Conservation (phyloP, 2,329 filamentous ascomycete species). For the Fonsecaea monophora region DNA sequence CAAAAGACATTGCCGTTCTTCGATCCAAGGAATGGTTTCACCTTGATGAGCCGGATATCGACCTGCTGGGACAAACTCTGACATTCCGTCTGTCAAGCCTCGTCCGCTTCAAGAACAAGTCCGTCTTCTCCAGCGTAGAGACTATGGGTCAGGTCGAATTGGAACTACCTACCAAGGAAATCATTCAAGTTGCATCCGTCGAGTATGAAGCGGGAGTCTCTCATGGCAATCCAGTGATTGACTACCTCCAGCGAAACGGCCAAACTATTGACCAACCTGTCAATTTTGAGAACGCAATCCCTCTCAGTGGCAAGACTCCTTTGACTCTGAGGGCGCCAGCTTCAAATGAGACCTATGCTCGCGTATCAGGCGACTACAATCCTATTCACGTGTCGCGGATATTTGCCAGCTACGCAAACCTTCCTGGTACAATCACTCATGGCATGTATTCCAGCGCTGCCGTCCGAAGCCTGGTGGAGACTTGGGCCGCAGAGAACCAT, state of each 20-base stretch:
- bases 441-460: slow-evolving; percentile 99
- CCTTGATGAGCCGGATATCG: slow-evolving; percentile 80
- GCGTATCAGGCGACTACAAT: slow-evolving; percentile 97
- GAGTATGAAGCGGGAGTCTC: slow-evolving; percentile 92
- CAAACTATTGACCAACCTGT: slow-evolving; percentile 94
- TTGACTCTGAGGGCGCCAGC: slow-evolving; percentile 88
- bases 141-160: slow-evolving; percentile 91
- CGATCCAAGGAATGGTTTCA: slow-evolving; percentile 98
- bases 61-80: slow-evolving; percentile 89
- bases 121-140: slow-evolving; percentile 87
- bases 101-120: slow-evolving; percentile 92
- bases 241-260: slow-evolving; percentile 92
- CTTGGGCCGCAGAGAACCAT: slow-evolving; percentile 98
- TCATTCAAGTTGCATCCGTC: slow-evolving; percentile 96
- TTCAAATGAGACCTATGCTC: slow-evolving; percentile 97
- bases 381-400: slow-evolving; percentile 98
- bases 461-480: slow-evolving; percentile 94
- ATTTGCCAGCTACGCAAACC: slow-evolving; percentile 92
- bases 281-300: slow-evolving; percentile 96
- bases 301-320: slow-evolving; percentile 88
- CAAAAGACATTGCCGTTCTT: slow-evolving; percentile 90
- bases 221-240: slow-evolving; percentile 94
- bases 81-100: slow-evolving; percentile 95
- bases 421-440: slow-evolving; percentile 96
- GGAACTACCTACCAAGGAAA: slow-evolving; percentile 93